Percentiles rank a stretch among this genome's conserved stretches.
phyloP scores from a whole-genome alignment of 169 alveolate genomes.

The Cryptosporidium xiaoi region DNA sequence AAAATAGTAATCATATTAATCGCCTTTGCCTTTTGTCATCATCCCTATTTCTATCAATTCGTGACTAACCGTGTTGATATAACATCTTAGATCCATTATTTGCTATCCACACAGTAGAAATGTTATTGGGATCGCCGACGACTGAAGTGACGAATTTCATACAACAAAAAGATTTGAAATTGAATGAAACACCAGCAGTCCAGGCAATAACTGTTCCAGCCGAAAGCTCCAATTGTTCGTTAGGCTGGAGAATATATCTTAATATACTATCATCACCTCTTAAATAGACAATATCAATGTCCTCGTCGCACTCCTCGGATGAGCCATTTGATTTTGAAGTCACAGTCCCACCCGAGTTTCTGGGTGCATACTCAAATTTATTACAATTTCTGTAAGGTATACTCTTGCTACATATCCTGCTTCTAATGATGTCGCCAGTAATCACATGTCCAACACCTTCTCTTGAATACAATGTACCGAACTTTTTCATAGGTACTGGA shows the following conservation, averaged over 20 bases:
- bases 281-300: conserved; percentile 59
- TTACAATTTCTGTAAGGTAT: conserved; percentile 73
- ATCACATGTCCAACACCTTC: conserved; percentile 75
- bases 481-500: conserved; percentile 73
- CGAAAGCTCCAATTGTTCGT: conserved; percentile 63
- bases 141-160: conserved; percentile 70
- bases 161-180: conserved; percentile 68
- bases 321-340: conserved; percentile 6
- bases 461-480: conserved; percentile 69
- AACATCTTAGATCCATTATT: conserved; percentile 55
- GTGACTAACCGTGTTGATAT: conserved; percentile 47
- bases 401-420: conserved; percentile 46
- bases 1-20: too few relatives aligned
- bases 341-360: conserved; percentile 17
- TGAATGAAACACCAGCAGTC: conserved; percentile 70
- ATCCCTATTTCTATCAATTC: too few relatives aligned
- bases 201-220: conserved; percentile 72
- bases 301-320: conserved; percentile 5
- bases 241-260: conserved; percentile 63
- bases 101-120: conserved; percentile 73
- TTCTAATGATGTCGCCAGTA: conserved; percentile 65
- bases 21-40: too few relatives aligned
- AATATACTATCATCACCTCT: conserved; percentile 68
- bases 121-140: conserved; percentile 49
- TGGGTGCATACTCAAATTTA: conserved; percentile 66